Base-by-base conservation (phyloP, 306 rosid genomes). In the Trifolium subterraneum region DNA sequence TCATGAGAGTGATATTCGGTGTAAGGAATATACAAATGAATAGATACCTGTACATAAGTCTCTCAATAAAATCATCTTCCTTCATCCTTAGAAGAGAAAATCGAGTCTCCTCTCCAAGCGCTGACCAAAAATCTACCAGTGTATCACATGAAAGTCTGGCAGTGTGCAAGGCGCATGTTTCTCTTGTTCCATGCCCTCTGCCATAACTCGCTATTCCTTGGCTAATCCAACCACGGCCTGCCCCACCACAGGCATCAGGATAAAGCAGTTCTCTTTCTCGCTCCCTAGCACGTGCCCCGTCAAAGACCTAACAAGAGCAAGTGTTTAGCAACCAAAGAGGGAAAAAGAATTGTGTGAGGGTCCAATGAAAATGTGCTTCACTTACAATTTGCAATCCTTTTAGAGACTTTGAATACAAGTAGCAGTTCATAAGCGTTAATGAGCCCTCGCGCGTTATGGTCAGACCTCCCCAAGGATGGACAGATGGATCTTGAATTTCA, bases 191-290 rank as follows among this genome's bases (percentile, higher is more conserved):
- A 62, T 92, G 99, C 42, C 98, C 99, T 88, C 98, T 92, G 42
- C 98, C 98, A 71, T 87, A 90, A 72, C 90, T 81, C 13, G 77
- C 89, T 62, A 90, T 81, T 77, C 99, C 98, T 90, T 95, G 99
- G 86, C 97, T 95, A 74, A 95, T 95, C 99, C 99, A 95, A 66
- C 99, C 99, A 70, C 99, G 96, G 78, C 98, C 97, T 84, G 92
- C 96, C 63, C 96, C 99, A 58, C 99, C 99, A 70, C 99, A 95
- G 9, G 99, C 99, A 90, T 95, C 99, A 10, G 99, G 99, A 86
- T 95, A 95, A 59, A 95, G 99, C 76, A 92, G 75, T 59, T 95
- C 99, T 48, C 99, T 87, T 83, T 95, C 99, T 62, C 99, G 92
- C 77, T 95, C 99, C 87, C 99, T 90, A 23, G 90, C 92, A 20